Evolutionary conservation across 495 filamentous ascomycete species (phyloP), one percentile per base, ranked within the genome.

Genomic region (Xylaria longipes): DNA sequence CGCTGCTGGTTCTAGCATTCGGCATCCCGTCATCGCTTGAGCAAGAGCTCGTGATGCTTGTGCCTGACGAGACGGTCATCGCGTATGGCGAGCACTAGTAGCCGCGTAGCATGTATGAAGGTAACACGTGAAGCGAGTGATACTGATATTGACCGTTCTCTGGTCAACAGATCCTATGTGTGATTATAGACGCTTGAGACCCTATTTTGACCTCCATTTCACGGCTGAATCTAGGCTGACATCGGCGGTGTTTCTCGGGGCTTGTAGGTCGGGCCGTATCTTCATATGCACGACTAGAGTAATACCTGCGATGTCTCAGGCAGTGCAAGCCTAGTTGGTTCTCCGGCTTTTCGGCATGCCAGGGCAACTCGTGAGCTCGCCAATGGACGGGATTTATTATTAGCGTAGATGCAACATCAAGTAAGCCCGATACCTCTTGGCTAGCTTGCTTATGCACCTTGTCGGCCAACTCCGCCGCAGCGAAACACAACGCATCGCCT

Each of bases 41-140:
- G 48, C 48, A 50, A 50, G 48, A 50, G n/a, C 48, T 50, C 48
- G 48, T 50, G n/a, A 50, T 50, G n/a, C 48, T 50, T 50, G 48
- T 50, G 5, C n/a, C 48, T 50, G 48, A 50, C 9, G 48, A 50
- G 48, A 25, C 48, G 8, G n/a, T 11, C 48, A 50, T 50, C n/a
- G 48, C 12, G n/a, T 50, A 25, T 12, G 9, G n/a, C 9, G 48
- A 1, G 48, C 20, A 25, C 48, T 50, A 22, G 8, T 25, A 11
- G 9, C 8, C n/a, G 48, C 48, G 48, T 50, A 50, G 9, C 48
- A 50, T 25, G 45, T 20, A 48, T 22, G 48, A 50, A 50, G 48
- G 48, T 25, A 50, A 50, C 48, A 25, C 5, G 7, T 25, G n/a
- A 50, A 50, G 8, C 48, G 48, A 50, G 7, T 22, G 48, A 12